Evolutionary conservation across 2,329 filamentous ascomycete genomes (phyloP).

Genomic region (Colletotrichum sp.): DNA sequence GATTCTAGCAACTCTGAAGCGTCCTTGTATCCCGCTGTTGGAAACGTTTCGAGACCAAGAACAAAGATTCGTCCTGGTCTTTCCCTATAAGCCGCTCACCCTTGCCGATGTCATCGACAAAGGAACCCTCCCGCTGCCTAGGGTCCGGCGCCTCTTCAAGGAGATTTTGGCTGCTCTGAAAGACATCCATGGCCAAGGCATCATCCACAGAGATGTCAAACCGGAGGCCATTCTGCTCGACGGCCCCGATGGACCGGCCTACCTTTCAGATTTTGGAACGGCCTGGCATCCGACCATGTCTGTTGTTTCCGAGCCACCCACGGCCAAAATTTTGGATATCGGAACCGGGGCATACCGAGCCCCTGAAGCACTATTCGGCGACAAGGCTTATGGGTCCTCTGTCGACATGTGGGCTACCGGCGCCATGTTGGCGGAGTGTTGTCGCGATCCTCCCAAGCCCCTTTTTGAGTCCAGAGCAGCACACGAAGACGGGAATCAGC

Average conservation of each 20-base stretch:
- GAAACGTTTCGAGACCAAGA: conserved; percentile 76
- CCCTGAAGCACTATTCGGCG: conserved; percentile 88
- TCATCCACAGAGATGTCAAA: conserved; percentile 94
- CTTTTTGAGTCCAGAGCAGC: conserved; percentile 80
- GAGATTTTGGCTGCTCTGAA: conserved; percentile 75
- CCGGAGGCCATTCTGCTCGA: conserved; percentile 85
- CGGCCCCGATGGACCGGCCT: conserved; percentile 72
- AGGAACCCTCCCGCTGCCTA: conserved; percentile 34
- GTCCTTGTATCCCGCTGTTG: conserved; percentile 68
- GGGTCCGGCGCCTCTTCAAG: conserved; percentile 53
- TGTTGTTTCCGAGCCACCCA: conserved; percentile 63
- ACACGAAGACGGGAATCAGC: conserved; percentile 85
- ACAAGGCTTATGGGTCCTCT: conserved; percentile 71
- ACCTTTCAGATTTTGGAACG: conserved; percentile 90
- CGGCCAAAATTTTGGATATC: conserved; percentile 86
- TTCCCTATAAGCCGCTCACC: conserved; percentile 82
- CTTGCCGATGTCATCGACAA: conserved; percentile 70
- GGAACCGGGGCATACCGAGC: conserved; percentile 91
- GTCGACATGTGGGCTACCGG: conserved; percentile 93
- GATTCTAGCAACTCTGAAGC: conserved; percentile 67
- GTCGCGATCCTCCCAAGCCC: conserved; percentile 56
- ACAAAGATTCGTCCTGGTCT: conserved; percentile 77
- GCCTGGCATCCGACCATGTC: conserved; percentile 75
- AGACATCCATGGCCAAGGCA: conserved; percentile 74
- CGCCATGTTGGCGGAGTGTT: conserved; percentile 81